phyloP scores from a whole-genome alignment of 2,329 filamentous ascomycete species.

The Fusarium mangiferae region DNA sequence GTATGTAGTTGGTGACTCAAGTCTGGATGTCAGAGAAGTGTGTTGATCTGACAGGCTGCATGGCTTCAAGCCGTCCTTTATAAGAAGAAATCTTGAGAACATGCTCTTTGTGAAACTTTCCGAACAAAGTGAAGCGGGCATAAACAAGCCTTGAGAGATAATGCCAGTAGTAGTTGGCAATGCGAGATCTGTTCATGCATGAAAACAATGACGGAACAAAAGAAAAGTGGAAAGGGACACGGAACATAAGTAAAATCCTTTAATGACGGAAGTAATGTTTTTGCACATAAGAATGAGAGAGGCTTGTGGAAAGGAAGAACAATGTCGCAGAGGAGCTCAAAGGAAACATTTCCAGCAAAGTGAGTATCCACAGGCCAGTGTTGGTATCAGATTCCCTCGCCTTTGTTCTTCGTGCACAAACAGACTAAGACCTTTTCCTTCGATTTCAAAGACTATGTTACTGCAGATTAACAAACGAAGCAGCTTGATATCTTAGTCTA shows the following conservation, averaged over 20 bases:
- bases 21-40: background rate
- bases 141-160: background rate
- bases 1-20: background rate
- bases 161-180: accelerated
- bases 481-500: accelerated
- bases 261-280: accelerated
- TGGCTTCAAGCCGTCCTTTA: background rate
- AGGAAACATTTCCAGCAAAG: accelerated
- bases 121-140: background rate
- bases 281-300: accelerated
- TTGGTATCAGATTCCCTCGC: accelerated
- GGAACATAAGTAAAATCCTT: accelerated
- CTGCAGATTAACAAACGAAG: too few species aligned
- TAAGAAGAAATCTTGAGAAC: accelerated
- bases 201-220: background rate
- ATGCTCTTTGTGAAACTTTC: background rate
- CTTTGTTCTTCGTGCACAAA: background rate
- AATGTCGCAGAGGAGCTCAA: accelerated
- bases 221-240: accelerated
- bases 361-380: background rate
- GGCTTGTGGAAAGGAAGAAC: accelerated
- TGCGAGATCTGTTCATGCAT: background rate
- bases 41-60: accelerated
- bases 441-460: accelerated
- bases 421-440: accelerated